Percentiles rank a stretch among this genome's conserved stretches.
Conservation (phyloP, 31 red algal species). For the Porphyra umbilicalis region DNA sequence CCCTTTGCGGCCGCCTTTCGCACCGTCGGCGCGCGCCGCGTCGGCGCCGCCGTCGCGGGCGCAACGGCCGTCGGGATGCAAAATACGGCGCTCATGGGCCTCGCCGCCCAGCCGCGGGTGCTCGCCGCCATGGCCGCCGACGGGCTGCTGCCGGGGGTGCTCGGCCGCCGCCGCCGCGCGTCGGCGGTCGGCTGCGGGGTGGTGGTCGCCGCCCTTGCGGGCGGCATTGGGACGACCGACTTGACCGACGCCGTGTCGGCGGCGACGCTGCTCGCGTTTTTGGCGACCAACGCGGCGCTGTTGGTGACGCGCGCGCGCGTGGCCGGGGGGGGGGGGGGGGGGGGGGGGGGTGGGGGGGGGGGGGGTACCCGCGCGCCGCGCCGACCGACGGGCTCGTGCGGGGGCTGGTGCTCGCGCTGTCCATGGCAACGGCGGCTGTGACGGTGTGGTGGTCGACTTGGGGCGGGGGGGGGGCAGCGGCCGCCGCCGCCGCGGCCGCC, state of each 20-base stretch:
- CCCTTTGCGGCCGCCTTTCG: slow-evolving; percentile 79
- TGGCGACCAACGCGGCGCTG: slow-evolving; percentile 62
- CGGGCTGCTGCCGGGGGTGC: slow-evolving; percentile 51
- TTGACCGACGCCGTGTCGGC: slow-evolving; percentile 79
- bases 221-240: slow-evolving; percentile 32
- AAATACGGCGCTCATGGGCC: slow-evolving; percentile 53
- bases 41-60: slow-evolving; percentile 47
- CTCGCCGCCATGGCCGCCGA: slow-evolving; percentile 81
- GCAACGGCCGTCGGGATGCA: slow-evolving; percentile 73
- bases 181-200: slow-evolving; percentile 72
- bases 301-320: slow-evolving; percentile 16
- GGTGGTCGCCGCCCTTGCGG: slow-evolving; percentile 50
- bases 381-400: neutral
- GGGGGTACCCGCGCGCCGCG: neutral
- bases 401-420: neutral
- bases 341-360: neutral
- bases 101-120: slow-evolving; percentile 80
- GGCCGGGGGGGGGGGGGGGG: neutral
- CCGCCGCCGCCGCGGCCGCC: neutral
- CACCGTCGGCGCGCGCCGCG: slow-evolving; percentile 13
- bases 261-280: slow-evolving; percentile 76
- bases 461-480: neutral
- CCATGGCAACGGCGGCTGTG: neutral
- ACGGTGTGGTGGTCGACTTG: neutral
- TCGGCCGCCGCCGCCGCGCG: slow-evolving; percentile 4